Evolutionary conservation across 1,284 basidiomycete genomes (phyloP).

Genomic region (Vanrija sp.): DNA sequence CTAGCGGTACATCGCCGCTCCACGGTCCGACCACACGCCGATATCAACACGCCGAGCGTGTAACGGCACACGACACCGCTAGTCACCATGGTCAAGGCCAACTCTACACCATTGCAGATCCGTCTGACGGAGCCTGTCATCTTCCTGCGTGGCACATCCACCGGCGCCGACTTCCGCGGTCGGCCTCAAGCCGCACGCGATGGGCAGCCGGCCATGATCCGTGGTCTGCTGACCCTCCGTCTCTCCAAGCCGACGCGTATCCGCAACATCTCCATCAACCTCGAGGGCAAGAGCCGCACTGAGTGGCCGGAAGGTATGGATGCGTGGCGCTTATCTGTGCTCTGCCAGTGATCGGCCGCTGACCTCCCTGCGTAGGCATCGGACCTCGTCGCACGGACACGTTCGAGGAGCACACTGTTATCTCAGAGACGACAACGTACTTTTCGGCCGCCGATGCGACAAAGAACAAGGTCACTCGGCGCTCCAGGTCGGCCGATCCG

Average conservation of each 20-base stretch:
- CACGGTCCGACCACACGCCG: no score
- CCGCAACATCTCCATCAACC: conserved; percentile 73
- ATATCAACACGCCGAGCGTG: no score
- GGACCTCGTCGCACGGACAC: conserved; percentile 75
- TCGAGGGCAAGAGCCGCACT: conserved; percentile 63
- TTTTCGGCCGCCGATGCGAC: conserved; percentile 57
- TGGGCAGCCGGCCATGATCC: conserved; percentile 68
- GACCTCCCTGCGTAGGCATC: conserved; percentile 55
- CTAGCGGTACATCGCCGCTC: no score
- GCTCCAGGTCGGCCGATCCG: conserved; percentile 76
- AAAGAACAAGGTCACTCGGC: conserved; percentile 43
- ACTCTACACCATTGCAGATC: conserved; percentile 63
- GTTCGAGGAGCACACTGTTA: conserved; percentile 72
- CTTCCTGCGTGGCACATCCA: conserved; percentile 59
- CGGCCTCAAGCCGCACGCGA: conserved; percentile 50
- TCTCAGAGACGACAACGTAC: conserved; percentile 67
- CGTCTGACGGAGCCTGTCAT: conserved; percentile 77
- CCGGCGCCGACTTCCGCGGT: conserved; percentile 51
- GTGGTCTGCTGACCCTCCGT: conserved; percentile 79
- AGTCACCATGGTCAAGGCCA: conserved; percentile 72
- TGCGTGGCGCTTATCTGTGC: not conserved
- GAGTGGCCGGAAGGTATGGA: conserved; percentile 81
- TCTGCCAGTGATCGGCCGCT: not conserved
- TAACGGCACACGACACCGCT: no score
- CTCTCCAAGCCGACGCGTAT: conserved; percentile 80